Percentiles rank a stretch among this genome's conserved stretches.
Evolutionary conservation across 129 eudicot genomes (phyloP).

Genomic region (Pittosporum tobira): DNA sequence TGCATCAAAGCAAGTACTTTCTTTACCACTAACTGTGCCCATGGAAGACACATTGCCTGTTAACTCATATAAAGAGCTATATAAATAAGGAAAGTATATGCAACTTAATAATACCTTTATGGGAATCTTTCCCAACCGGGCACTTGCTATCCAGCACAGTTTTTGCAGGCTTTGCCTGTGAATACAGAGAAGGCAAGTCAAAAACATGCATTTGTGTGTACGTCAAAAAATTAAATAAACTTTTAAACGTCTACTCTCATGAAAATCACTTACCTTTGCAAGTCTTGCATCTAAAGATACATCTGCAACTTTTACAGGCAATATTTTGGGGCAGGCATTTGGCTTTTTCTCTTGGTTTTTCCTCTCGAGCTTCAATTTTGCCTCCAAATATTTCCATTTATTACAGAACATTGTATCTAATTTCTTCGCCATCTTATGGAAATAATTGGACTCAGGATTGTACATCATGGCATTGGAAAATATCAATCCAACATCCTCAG

Average conservation of each 20-base stretch:
- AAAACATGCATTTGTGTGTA: not conserved
- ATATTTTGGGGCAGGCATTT: too few relatives aligned
- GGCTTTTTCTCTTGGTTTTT: too few relatives aligned
- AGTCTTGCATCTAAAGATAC: conserved; percentile 23
- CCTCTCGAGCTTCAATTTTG: conserved; percentile 17
- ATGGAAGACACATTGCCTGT: conserved; percentile 26
- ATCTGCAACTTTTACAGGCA: conserved; percentile 17
- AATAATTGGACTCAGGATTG: conserved; percentile 39
- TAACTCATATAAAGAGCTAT: conserved; percentile 20
- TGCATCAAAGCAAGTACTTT: too few relatives aligned
- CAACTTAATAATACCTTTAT: conserved; percentile 31
- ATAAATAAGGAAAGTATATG: conserved; percentile 16
- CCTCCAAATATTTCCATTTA: conserved; percentile 40
- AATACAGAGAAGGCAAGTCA: not conserved
- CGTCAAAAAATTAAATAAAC: too few relatives aligned
- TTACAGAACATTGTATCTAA: conserved; percentile 31
- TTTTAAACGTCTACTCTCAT: too few relatives aligned
- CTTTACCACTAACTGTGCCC: conserved; percentile 20
- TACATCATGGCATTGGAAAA: conserved; percentile 74
- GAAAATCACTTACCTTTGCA: conserved; percentile 18
- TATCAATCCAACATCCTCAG: conserved; percentile 53
- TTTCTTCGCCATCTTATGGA: conserved; percentile 39
- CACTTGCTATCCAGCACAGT: not conserved
- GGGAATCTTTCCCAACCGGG: conserved; percentile 4
- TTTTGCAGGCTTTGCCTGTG: conserved; percentile 16